Conservation (phyloP, 495 filamentous ascomycete genomes). For the Lepraria neglecta region DNA sequence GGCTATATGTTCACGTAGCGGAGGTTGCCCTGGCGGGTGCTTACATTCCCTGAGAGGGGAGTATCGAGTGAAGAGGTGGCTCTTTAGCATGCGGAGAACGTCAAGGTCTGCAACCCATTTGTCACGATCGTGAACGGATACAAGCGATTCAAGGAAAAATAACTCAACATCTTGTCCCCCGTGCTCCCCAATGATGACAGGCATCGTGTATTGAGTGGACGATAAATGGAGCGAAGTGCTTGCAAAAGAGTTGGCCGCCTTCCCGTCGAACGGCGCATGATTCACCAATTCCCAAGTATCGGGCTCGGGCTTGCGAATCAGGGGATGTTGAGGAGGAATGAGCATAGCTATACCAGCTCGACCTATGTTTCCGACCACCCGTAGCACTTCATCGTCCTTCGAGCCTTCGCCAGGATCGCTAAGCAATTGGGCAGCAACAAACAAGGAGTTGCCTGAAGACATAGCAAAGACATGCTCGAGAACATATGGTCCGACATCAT, state of each 20-base stretch:
- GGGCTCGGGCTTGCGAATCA: slow-evolving; percentile 12
- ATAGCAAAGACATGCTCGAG: slow-evolving; percentile 28
- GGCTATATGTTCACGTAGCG: background rate
- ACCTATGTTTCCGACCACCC: slow-evolving; percentile 36
- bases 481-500: slow-evolving; percentile 1
- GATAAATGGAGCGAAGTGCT: slow-evolving; percentile 38
- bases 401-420: slow-evolving; percentile 29
- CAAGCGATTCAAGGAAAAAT: slow-evolving; percentile 31
- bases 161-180: slow-evolving; percentile 28
- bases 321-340: slow-evolving; percentile 28
- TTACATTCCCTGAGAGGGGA: background rate
- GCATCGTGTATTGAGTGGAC: slow-evolving; percentile 34
- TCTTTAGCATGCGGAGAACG: slow-evolving; percentile 9
- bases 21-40: background rate
- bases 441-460: slow-evolving; percentile 33
- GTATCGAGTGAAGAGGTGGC: background rate
- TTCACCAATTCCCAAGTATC: slow-evolving; percentile 28
- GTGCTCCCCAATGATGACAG: slow-evolving; percentile 23
- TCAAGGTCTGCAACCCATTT: slow-evolving; percentile 39
- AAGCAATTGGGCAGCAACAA: slow-evolving; percentile 28
- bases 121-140: slow-evolving; percentile 33
- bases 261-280: slow-evolving; percentile 32
- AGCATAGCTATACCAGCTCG: slow-evolving; percentile 32
- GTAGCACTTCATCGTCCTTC: background rate
- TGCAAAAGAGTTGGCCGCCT: slow-evolving; percentile 30